These are phyloP conservation scores for Leucocoprinus sp. DNA, from an alignment of 768 basidiomycete species.

Conservation along the genomic window DNA sequence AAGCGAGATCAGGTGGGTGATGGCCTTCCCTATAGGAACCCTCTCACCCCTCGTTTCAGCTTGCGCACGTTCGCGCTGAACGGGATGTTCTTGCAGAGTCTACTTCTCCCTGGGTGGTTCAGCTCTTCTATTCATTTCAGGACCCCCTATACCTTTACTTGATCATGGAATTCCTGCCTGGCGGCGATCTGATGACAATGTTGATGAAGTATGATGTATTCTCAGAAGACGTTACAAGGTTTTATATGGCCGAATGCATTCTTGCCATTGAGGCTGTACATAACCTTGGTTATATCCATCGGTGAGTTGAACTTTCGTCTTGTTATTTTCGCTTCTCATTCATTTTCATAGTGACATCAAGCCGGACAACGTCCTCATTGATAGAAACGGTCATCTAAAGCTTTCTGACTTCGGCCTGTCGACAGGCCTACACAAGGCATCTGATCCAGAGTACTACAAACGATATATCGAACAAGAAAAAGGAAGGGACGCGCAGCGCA, in stretches of 20 bases:
- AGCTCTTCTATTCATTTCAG: slow-evolving; percentile 97
- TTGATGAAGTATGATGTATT: slow-evolving; percentile 99
- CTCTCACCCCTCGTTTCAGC: slow-evolving; percentile 35
- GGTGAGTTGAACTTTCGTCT: slow-evolving; percentile 40
- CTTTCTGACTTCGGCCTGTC: slow-evolving; percentile 97
- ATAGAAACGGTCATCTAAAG: slow-evolving; percentile 94
- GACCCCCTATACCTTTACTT: slow-evolving; percentile 93
- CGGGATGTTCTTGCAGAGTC: slow-evolving; percentile 95
- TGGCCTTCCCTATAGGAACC: neutral
- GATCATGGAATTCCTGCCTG: slow-evolving; percentile 82
- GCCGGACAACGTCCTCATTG: slow-evolving; percentile 98
- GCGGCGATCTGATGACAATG: slow-evolving; percentile 99
- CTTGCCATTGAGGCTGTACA: slow-evolving; percentile 98
- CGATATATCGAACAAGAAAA: slow-evolving; percentile 76
- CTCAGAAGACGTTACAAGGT: slow-evolving; percentile 95
- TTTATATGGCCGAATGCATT: slow-evolving; percentile 99
- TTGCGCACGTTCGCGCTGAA: slow-evolving; percentile 96
- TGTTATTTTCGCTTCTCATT: neutral
- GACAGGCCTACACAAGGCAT: slow-evolving; percentile 94
- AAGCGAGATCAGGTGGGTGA: slow-evolving; percentile 89
- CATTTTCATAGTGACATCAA: slow-evolving; percentile 81
- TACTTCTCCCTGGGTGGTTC: slow-evolving; percentile 96
- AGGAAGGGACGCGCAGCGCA: slow-evolving; percentile 60
- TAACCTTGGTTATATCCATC: slow-evolving; percentile 97
- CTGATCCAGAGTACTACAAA: slow-evolving; percentile 92